Evolutionary conservation across 352 stramenopile species (phyloP), one percentile per base, ranked within the genome.

Genomic region (Peronospora belbahrii): DNA sequence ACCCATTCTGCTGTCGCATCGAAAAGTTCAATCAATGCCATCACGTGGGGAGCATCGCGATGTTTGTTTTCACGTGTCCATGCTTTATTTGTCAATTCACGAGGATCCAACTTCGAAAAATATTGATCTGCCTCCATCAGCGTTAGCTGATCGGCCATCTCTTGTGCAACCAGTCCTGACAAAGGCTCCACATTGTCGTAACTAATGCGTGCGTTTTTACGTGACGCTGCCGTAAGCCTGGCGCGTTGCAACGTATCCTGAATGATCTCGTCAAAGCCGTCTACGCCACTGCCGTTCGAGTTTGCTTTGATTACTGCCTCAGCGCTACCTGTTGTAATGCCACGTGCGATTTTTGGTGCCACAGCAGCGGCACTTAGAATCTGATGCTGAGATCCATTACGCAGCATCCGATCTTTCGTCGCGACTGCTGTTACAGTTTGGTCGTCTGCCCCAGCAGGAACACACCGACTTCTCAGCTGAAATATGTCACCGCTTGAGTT

Each of bases 71-170:
- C 80, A 9, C 74, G 67, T 2, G 83, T 94, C 83, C 83, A 94
- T 3, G 79, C 75, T 42, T 94, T 94, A 62, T 92, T 91, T 0
- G 83, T 94, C 18, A 94, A 54, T 38, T 94, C 83, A 8, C 83
- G 79, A 1, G 65, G 62, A 31, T 77, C 77, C 42, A 94, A 64
- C 10, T 75, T 73, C 0, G 67, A 59, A 44, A 88, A 94, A 24
- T 76, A 84, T 19, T 80, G 61, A 25, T 94, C 79, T 7, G 70
- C 74, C 48, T 94, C 82, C 24, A 94, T 71, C 8, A 94, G 66
- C 14, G 82, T 82, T 10, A 94, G 62, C 43, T 94, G 82, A 39
- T 90, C 80, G 10, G 82, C 82, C 2, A 87, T 38, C 31, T 91
- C 82, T 27, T 87, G 74, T 0, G 82, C 66, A 4, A 45, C 62